Evolutionary conservation across 257 asterid species (phyloP), one percentile per base, ranked within the genome.

Genomic region (Salvia splendens): DNA sequence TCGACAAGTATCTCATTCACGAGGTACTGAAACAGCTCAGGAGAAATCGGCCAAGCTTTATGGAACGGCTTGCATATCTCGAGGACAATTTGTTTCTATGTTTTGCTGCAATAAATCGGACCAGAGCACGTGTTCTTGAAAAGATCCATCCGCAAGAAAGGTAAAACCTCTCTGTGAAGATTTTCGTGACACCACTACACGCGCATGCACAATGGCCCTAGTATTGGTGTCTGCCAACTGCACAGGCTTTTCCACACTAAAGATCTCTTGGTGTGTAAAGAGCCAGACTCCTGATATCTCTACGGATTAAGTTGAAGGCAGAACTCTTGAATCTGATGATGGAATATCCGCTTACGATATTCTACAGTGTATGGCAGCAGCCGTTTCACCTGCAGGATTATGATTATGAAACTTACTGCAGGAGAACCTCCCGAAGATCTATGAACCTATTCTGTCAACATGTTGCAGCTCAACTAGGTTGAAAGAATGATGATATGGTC

Each of bases 11-110:
- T 79, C 79, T 85, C 11, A 75, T 88, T 62, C 92, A 80, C 76
- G 87, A 83, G 84, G 85, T 91, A 47, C 32, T 86, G 78, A 86
- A 81, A 80, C 89, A 83, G 78, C 91, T 90, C 38, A 75, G 42
- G 69, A 84, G 78, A 85, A 78, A 81, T 45, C 88, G 79, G 55
- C 63, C 77, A 43, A 81, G 69, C 74, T 81, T 84, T 68, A 58
- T 73, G 32, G 80, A 84, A 58, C 86, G 86, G 64, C 86, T 90
- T 45, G 43, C 16, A 6, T 85, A 81, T 77, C 95, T 90, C 11
- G 86, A 84, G 69, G 97, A 90, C 54, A 92, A 86, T 79, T 63
- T 90, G 76, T 86, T 86, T 73, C 73, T 86, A 33, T 87, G 95
- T 77, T 83, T 86, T 67, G 73, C 81, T 69, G 91, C 88, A 15